Evolutionary conservation across 2,329 filamentous ascomycete species (phyloP).

Genomic region (Helminthosporium solani): DNA sequence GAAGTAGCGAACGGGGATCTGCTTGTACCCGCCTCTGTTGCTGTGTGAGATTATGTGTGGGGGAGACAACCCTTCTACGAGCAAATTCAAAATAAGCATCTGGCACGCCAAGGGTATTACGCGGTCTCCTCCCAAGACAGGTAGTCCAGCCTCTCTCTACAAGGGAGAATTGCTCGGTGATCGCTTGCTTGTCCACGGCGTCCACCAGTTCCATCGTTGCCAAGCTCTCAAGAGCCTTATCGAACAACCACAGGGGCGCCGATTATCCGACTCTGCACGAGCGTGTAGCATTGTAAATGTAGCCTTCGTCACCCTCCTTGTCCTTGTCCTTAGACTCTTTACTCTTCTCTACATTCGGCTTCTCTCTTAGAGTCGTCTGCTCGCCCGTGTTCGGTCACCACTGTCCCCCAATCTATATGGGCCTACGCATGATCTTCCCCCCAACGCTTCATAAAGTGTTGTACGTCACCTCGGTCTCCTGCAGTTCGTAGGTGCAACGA

Average conservation of each 20-base stretch:
- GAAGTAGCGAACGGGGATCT: background rate
- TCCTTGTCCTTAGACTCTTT: slow-evolving; percentile 13
- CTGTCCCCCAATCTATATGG: background rate
- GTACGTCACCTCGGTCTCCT: slow-evolving; percentile 27
- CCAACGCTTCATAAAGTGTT: slow-evolving; percentile 26
- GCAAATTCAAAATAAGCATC: background rate
- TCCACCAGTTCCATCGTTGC: slow-evolving; percentile 11
- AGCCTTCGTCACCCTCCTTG: slow-evolving; percentile 24
- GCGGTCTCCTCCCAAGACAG: background rate
- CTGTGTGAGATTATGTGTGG: background rate
- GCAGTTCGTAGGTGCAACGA: background rate
- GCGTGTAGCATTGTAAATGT: slow-evolving; percentile 21
- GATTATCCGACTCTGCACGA: slow-evolving; percentile 23
- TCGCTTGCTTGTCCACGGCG: slow-evolving; percentile 20
- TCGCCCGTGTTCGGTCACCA: too few species aligned
- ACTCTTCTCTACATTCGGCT: slow-evolving; percentile 4
- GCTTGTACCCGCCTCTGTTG: background rate
- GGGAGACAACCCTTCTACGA: background rate
- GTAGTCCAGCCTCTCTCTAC: slow-evolving; percentile 20
- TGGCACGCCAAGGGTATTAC: background rate
- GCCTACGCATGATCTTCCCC: slow-evolving; percentile 24
- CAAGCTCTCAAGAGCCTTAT: slow-evolving; percentile 24
- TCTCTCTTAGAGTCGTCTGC: background rate
- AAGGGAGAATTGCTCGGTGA: slow-evolving; percentile 13
- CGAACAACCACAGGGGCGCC: slow-evolving; percentile 17